Conservation (phyloP, 1,284 basidiomycete genomes). For the Trichosporon asahii region DNA sequence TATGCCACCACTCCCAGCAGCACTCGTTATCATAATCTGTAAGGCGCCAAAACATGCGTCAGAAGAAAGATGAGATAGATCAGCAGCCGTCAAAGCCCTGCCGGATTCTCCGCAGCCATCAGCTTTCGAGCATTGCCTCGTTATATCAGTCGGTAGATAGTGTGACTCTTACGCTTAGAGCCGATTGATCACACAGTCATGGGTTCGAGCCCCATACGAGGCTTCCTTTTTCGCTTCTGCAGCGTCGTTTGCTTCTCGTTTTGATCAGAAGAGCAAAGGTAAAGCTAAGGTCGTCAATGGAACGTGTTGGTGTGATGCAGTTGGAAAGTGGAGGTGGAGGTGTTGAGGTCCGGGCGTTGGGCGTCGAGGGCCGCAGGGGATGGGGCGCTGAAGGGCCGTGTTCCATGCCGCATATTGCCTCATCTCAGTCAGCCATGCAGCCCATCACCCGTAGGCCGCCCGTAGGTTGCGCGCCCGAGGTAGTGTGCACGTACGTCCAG, state of each 20-base stretch:
- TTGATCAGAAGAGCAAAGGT: too few species aligned
- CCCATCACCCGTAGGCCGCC: neutral
- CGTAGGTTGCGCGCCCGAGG: too few species aligned
- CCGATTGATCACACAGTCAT: constrained; percentile 8
- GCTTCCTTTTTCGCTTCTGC: neutral
- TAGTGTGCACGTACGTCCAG: neutral
- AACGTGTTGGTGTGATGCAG: neutral
- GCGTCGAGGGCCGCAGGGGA: neutral
- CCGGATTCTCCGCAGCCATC: neutral
- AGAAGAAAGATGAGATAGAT: too few species aligned
- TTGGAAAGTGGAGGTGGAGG: neutral
- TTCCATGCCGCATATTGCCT: neutral
- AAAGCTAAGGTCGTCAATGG: neutral
- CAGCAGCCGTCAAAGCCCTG: neutral
- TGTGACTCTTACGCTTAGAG: constrained; percentile 10
- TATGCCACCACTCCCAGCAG: too few species aligned
- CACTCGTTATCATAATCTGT: too few species aligned
- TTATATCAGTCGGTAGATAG: constrained; percentile 11
- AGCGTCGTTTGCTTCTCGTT: too few species aligned
- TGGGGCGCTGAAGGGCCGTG: neutral
- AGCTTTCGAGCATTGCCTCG: neutral
- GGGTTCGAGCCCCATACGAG: constrained; percentile 9
- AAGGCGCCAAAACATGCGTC: too few species aligned
- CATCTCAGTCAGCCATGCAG: neutral
- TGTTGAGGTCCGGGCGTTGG: neutral